Conservation (phyloP, 192 early-diverging fungal species). For the Spizellomyces punctatus region DNA sequence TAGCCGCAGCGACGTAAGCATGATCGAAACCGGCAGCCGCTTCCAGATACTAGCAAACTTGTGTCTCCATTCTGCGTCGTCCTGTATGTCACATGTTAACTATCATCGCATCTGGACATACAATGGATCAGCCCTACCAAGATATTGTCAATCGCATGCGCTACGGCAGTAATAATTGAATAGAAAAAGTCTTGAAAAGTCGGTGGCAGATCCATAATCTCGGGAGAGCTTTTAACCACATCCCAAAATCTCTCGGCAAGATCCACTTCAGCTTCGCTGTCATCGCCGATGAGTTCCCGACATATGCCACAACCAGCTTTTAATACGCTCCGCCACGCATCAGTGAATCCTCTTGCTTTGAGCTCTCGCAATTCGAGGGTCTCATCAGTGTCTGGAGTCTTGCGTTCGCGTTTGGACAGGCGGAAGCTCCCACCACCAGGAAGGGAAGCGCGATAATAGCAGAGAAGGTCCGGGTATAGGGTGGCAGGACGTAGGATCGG, state of each 20-base stretch:
- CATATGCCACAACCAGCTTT: constrained; percentile 3
- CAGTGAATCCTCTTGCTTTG: constrained; percentile 19
- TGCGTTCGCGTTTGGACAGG: constrained; percentile 20
- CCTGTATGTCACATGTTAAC: not conserved
- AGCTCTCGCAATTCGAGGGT: constrained; percentile 11
- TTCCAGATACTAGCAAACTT: constrained; percentile 37
- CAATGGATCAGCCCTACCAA: not conserved
- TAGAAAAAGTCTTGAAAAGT: constrained; percentile 25
- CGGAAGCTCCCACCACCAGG: constrained; percentile 34
- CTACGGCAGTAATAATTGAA: constrained; percentile 18
- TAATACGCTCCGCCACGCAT: constrained; percentile 24
- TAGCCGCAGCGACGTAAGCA: constrained; percentile 35
- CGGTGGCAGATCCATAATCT: constrained; percentile 21
- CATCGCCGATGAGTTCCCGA: constrained; percentile 3
- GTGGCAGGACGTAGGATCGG: constrained; percentile 8
- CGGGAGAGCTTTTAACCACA: constrained; percentile 9
- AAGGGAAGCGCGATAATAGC: constrained; percentile 20
- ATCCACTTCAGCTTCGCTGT: constrained; percentile 4
- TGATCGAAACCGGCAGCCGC: constrained; percentile 33
- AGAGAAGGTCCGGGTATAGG: constrained; percentile 21
- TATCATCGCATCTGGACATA: too few species aligned
- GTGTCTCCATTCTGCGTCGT: constrained; percentile 35
- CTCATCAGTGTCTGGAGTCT: not conserved
- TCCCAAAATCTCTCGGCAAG: constrained; percentile 14
- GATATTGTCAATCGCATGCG: constrained; percentile 35